Base-by-base conservation (phyloP, 2,329 filamentous ascomycete species). In the Sporothrix variecibatus region DNA sequence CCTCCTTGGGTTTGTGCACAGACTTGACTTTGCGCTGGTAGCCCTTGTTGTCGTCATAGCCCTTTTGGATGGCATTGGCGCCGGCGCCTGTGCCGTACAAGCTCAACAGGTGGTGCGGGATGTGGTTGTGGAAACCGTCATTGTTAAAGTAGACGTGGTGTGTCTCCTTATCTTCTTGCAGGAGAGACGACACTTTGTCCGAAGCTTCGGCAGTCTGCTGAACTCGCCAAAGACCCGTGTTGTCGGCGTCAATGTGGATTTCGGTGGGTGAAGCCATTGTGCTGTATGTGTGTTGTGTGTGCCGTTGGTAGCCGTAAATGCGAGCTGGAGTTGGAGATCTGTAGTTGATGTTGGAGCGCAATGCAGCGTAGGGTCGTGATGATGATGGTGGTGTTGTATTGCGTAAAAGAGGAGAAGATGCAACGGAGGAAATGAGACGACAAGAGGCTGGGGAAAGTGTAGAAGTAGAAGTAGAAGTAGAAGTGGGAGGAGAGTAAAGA, bases 81-180 rank as follows among this genome's bases (percentile, higher is more conserved):
- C 87, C 82, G 8, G 93, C 94, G 0, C 92, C 91, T 1, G 96
- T 89, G 46, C 92, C 92, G 80, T 92, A 97, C 40, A 96, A 84
- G 20, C 91, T 90, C 12, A 97, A 87, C 5, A 97, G 83, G 49
- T 94, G 91, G 78, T 97, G 94, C 3, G 87, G 87, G 75, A 96
- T 86, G 79, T 97, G 94, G 80, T 97, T 93, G 79, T 98, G 95
- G 76, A 92, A 97, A 0, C 92, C 92, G 1, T 82, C 79, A 0
- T 87, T 75, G 75, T 96, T 97, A 86, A 94, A 97, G 83, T 92
- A 97, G 74, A 94, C 91, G 79, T 97, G 93, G 78, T 94, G 89
- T 46, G 83, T 83, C 83, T 90, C 88, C 76, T 96, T 87, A 79
- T 97, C 94, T 74, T 90, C 84, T 80, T 97, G 93, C 23, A 98